A percentile compares a stretch with the other conserved stretches of the same genome.
Evolutionary conservation across 164 flowering plant genomes (phyloP).

Genomic region (Vitis rotundifolia): DNA sequence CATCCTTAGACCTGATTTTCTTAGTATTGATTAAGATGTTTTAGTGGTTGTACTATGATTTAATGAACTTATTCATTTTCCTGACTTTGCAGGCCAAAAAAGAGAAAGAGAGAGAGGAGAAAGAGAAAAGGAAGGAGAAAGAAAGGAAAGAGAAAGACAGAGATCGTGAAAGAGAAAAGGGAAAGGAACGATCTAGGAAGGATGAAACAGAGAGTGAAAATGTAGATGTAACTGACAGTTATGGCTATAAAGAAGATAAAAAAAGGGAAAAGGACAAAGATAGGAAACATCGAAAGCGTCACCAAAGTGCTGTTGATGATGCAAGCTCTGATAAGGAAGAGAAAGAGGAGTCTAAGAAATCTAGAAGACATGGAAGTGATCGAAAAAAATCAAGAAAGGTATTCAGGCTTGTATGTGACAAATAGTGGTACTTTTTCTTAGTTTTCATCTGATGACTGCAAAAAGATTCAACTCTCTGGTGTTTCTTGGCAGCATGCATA

Average conservation of each 20-base stretch:
- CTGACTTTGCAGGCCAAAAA: constrained; percentile 64
- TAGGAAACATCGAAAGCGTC: constrained; percentile 73
- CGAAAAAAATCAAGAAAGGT: constrained; percentile 93
- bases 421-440: not conserved
- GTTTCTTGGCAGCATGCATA: constrained; percentile 48
- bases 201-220: constrained; percentile 72
- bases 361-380: constrained; percentile 77
- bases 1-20: not conserved
- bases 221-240: constrained; percentile 47
- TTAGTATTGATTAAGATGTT: not conserved
- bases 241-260: constrained; percentile 70
- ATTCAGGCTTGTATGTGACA: constrained; percentile 1
- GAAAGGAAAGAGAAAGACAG: constrained; percentile 64
- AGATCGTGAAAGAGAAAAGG: constrained; percentile 73
- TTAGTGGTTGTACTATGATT: not conserved
- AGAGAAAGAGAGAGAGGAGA: constrained; percentile 68
- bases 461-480: not conserved
- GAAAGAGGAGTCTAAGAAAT: constrained; percentile 71
- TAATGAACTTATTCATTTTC: not conserved
- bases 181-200: constrained; percentile 68
- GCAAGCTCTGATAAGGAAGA: constrained; percentile 72
- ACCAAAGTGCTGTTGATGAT: constrained; percentile 60
- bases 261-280: constrained; percentile 71
- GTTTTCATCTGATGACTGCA: not conserved
- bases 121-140: constrained; percentile 30